These are phyloP conservation scores for Pseudodiploospora longispora DNA, from an alignment of 2,329 filamentous ascomycete genomes.

Conservation along the genomic window DNA sequence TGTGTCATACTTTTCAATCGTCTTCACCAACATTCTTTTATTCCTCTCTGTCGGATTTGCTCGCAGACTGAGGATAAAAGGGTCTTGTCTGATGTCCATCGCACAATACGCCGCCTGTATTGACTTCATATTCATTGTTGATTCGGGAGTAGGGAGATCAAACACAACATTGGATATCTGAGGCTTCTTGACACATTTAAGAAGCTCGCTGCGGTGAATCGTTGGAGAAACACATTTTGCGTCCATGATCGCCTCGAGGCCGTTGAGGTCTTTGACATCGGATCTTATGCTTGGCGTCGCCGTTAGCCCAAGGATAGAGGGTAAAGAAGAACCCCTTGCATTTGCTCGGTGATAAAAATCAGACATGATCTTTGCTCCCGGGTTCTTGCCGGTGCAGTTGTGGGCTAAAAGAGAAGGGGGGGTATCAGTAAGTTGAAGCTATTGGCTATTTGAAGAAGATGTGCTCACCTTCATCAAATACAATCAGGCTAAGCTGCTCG, in stretches of 20 bases:
- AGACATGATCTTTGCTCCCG: conserved; percentile 64
- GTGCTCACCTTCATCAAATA: conserved; percentile 71
- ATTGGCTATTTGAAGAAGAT: not conserved
- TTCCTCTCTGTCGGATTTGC: conserved; percentile 33
- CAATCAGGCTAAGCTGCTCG: conserved; percentile 54
- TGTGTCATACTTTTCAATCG: conserved; percentile 38
- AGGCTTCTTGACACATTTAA: conserved; percentile 62
- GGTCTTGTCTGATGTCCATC: conserved; percentile 54
- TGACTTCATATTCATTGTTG: conserved; percentile 32
- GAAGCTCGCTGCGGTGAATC: conserved; percentile 58
- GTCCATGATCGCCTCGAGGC: conserved; percentile 62
- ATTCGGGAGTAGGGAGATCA: conserved; percentile 5
- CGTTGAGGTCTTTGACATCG: conserved; percentile 44
- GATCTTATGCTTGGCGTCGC: conserved; percentile 67
- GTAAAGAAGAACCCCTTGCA: conserved; percentile 33
- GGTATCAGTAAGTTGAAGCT: conserved; percentile 1
- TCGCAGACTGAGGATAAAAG: conserved; percentile 43
- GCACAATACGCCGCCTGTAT: conserved; percentile 31
- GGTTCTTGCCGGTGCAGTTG: conserved; percentile 57
- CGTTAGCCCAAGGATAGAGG: conserved; percentile 68
- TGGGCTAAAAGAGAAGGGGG: conserved; percentile 48
- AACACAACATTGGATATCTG: conserved; percentile 34
- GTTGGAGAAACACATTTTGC: conserved; percentile 62
- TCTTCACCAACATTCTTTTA: conserved; percentile 27
- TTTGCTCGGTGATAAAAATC: conserved; percentile 56